Conservation (phyloP, 2,329 filamentous ascomycete genomes). For the Scedosporium boydii region DNA sequence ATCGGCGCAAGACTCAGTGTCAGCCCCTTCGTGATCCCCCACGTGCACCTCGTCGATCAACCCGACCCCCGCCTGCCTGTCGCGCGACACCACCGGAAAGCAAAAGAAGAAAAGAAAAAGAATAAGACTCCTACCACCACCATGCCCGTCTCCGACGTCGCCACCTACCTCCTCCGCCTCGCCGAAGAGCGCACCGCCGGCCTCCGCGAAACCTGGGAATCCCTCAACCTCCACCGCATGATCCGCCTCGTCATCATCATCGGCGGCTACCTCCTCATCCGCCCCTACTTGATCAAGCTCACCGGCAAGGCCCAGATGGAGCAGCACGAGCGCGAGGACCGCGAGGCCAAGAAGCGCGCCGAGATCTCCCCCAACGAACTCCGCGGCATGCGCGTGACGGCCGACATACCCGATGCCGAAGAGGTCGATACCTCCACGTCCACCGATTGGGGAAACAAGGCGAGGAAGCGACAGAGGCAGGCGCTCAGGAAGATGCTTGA, state of each 20-base stretch:
- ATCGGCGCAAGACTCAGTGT: too few relatives aligned
- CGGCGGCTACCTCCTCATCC: constrained; percentile 62
- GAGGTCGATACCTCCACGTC: constrained; percentile 21
- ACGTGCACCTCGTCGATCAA: too few relatives aligned
- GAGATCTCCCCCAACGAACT: constrained; percentile 57
- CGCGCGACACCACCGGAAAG: background rate
- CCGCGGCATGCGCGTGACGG: constrained; percentile 41
- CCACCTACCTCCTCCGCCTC: background rate
- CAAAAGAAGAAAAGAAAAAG: background rate
- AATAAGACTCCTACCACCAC: background rate
- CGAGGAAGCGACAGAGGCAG: constrained; percentile 16
- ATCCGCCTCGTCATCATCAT: constrained; percentile 64
- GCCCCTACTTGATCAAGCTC: constrained; percentile 64
- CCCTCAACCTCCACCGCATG: constrained; percentile 43
- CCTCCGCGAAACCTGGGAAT: constrained; percentile 35
- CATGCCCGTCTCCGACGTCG: background rate
- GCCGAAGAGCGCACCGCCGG: constrained; percentile 24
- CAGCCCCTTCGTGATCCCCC: too few relatives aligned
- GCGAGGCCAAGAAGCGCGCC: constrained; percentile 36
- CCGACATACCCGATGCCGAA: constrained; percentile 39
- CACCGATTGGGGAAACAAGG: constrained; percentile 12
- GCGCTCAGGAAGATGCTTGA: constrained; percentile 57
- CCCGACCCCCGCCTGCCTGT: too few relatives aligned
- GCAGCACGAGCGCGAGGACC: constrained; percentile 51
- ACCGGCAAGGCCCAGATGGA: constrained; percentile 54